These are phyloP conservation scores for Cephaloascus albidus DNA, from an alignment of 805 yeast genomes.

Conservation along the genomic window DNA sequence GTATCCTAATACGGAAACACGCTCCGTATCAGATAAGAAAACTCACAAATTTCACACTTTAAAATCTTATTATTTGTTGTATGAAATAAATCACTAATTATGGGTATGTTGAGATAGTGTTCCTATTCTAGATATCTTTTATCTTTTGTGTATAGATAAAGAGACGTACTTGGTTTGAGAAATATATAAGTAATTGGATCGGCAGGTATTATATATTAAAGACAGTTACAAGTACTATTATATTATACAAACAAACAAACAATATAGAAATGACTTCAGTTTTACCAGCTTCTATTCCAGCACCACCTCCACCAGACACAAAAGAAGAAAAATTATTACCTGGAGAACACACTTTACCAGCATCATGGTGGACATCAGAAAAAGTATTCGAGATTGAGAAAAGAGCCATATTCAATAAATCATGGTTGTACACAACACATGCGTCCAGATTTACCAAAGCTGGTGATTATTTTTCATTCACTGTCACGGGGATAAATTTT, in stretches of 20 bases:
- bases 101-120: no score
- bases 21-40: no score
- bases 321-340: slow-evolving; percentile 20
- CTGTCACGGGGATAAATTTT: slow-evolving; percentile 43
- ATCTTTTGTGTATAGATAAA: no score
- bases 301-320: slow-evolving; percentile 13
- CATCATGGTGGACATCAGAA: slow-evolving; percentile 59
- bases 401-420: slow-evolving; percentile 44
- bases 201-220: no score
- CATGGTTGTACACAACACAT: slow-evolving; percentile 50
- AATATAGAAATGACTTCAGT: not conserved
- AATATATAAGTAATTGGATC: no score
- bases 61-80: no score
- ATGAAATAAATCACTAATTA: no score
- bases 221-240: no score
- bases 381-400: slow-evolving; percentile 50
- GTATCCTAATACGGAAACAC: no score
- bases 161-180: no score
- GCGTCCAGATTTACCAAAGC: slow-evolving; percentile 43
- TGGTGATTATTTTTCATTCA: slow-evolving; percentile 46
- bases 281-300: slow-evolving; percentile 8
- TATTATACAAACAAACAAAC: not conserved
- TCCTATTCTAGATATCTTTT: no score
- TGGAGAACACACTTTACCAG: slow-evolving; percentile 48
- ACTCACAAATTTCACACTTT: no score